Base-by-base conservation (phyloP, 164 flowering plant species). In the Chimonanthus salicifolius region DNA sequence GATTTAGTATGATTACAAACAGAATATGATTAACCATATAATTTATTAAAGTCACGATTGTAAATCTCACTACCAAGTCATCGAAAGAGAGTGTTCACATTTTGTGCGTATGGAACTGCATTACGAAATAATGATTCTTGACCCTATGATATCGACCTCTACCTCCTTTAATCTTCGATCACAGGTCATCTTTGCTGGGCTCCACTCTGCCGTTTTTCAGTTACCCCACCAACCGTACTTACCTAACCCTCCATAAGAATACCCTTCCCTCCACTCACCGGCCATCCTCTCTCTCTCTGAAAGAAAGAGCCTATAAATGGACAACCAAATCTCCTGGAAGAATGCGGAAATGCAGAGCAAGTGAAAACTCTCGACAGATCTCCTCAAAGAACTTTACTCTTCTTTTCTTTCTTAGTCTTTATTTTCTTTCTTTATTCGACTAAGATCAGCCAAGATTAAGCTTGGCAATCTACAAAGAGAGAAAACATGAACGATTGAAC, bases 141-240 rank as follows among this genome's bases (percentile, higher is more conserved):
- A 33, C 33, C 33, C 47, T 33, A 13, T 15, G 0, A 5, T 47
- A n/a, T 4, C 69, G 33, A 5, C 13, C n/a, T 67, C 69, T 47
- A n/a, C 6, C 21, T 47, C 50, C 6, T 33, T n/a, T 8, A 6
- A 9, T 47, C 70, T 47, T 51, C 47, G 5, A 44, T 46, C 6
- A 4, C n/a, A 44, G 2, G 4, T 9, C 45, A 1, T 8, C 43
- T 47, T 44, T 7, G 2, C 58, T 15, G 15, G 21, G 13, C 33
- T 8, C 54, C 54, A 18, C 48, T 4, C 68, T 45, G 54, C 70
- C 70, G 70, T 16, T 68, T 68, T 47, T 68, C 70, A 1, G 47
- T 47, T 68, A 44, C 3, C 48, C 7, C 15, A 51, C 43, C n/a
- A 15, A 21, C 62, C 72, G 62, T 51, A 54, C 46, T 6, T 43